Conservation (phyloP, 768 basidiomycete genomes). For the Gloeopeniophorella convolvens region DNA sequence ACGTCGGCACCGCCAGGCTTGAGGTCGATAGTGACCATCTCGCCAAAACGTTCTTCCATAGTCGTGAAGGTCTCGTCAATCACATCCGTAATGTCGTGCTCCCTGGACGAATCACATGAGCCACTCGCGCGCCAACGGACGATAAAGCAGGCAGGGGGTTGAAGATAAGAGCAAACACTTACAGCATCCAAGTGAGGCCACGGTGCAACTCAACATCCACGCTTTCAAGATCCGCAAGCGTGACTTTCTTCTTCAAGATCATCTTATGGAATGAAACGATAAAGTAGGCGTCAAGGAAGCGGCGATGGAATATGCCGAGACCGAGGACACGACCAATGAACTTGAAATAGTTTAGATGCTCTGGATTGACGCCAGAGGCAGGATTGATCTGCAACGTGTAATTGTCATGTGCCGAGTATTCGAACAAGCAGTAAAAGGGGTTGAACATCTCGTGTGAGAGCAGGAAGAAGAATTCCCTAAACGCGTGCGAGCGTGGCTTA, state of each 20-base stretch:
- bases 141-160: too few species aligned
- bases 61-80: slow-evolving; percentile 98
- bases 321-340: slow-evolving; percentile 96
- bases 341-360: slow-evolving; percentile 99
- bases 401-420: slow-evolving; percentile 99
- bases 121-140: slow-evolving; percentile 4
- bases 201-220: slow-evolving; percentile 94
- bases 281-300: slow-evolving; percentile 99
- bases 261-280: slow-evolving; percentile 99
- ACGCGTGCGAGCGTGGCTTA: slow-evolving; percentile 9
- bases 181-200: slow-evolving; percentile 99
- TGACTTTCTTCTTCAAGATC: slow-evolving; percentile 98
- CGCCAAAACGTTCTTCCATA: slow-evolving; percentile 95
- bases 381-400: slow-evolving; percentile 99
- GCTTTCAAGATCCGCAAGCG: slow-evolving; percentile 87
- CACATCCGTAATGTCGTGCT: slow-evolving; percentile 97
- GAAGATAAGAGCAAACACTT: slow-evolving; percentile 29
- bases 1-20: slow-evolving; percentile 83
- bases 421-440: slow-evolving; percentile 99
- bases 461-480: slow-evolving; percentile 99
- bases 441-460: slow-evolving; percentile 99
- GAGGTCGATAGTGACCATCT: slow-evolving; percentile 95
- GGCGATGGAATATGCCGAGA: slow-evolving; percentile 96
- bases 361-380: slow-evolving; percentile 95
- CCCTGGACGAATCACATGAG: slow-evolving; percentile 41